These are phyloP conservation scores for Bipolaris gigantea DNA, from an alignment of 2,329 filamentous ascomycete species.

Conservation along the genomic window DNA sequence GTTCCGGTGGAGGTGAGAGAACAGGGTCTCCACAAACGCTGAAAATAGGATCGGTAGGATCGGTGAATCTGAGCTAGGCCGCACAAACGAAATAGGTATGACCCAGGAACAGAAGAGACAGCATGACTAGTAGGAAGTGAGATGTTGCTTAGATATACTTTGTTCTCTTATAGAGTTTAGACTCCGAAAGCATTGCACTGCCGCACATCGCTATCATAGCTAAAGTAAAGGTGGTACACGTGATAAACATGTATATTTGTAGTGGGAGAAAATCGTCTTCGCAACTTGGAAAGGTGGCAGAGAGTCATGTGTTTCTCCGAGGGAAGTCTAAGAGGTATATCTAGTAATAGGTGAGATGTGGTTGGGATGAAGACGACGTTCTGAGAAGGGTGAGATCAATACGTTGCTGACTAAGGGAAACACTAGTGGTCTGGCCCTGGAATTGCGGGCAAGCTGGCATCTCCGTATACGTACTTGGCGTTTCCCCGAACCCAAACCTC, in stretches of 20 bases:
- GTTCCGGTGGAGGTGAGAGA: not conserved
- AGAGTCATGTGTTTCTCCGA: not conserved
- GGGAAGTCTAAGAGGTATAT: not conserved
- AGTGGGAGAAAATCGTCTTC: not conserved
- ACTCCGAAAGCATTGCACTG: not conserved
- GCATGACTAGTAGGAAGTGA: not conserved
- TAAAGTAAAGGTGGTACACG: not conserved
- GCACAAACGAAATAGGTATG: not conserved
- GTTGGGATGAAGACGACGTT: not conserved
- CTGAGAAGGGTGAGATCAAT: not conserved
- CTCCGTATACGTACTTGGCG: conserved; percentile 28
- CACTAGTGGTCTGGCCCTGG: conserved; percentile 14
- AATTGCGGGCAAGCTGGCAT: conserved; percentile 40
- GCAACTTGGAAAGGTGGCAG: not conserved
- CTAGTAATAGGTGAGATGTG: not conserved
- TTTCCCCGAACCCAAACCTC: conserved; percentile 8
- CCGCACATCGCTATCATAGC: not conserved
- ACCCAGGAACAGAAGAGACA: not conserved
- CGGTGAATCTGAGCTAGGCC: not conserved
- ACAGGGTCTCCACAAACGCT: too few species aligned
- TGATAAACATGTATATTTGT: not conserved
- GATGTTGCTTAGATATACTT: too few species aligned
- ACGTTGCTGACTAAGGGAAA: conserved; percentile 1
- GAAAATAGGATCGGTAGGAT: not conserved
- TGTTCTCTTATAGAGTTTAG: not conserved